These are phyloP conservation scores for Phytophthora pistaciae DNA, from an alignment of 352 stramenopile genomes.

Conservation along the genomic window DNA sequence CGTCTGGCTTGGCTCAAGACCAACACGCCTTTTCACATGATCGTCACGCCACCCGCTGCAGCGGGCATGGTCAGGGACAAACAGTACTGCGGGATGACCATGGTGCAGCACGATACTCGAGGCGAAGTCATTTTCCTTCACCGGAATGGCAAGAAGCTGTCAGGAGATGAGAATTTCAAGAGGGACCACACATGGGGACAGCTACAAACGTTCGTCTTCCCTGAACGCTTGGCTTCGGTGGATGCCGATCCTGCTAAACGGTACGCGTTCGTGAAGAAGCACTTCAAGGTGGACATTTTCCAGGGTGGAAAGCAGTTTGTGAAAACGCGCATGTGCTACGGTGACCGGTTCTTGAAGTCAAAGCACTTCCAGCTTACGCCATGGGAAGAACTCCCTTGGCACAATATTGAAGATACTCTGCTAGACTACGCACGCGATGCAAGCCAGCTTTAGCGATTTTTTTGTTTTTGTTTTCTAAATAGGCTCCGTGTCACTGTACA, in stretches of 20 bases:
- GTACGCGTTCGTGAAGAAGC: conserved; percentile 32
- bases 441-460: conserved; percentile 25
- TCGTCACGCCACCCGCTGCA: conserved; percentile 44
- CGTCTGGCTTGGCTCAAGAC: conserved; percentile 67
- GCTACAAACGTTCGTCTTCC: conserved; percentile 35
- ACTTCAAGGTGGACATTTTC: conserved; percentile 35
- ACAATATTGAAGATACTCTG: conserved; percentile 34
- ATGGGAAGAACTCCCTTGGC: conserved; percentile 32
- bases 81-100: conserved; percentile 59
- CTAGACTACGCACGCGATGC: conserved; percentile 33
- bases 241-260: conserved; percentile 20
- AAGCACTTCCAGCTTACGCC: conserved; percentile 32
- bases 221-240: conserved; percentile 24
- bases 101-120: conserved; percentile 40
- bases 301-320: conserved; percentile 30
- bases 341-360: conserved; percentile 29
- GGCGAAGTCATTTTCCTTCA: conserved; percentile 58
- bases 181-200: conserved; percentile 40
- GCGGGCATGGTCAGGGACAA: conserved; percentile 40
- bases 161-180: conserved; percentile 30
- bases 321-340: conserved; percentile 44
- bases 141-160: conserved; percentile 57
- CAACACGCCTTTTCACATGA: conserved; percentile 56
- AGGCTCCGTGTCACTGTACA: conserved; percentile 1
- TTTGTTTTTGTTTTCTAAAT: not conserved